Evolutionary conservation across 495 filamentous ascomycete genomes (phyloP), one percentile per base, ranked within the genome.

Genomic region (Penicillium flavigenum): DNA sequence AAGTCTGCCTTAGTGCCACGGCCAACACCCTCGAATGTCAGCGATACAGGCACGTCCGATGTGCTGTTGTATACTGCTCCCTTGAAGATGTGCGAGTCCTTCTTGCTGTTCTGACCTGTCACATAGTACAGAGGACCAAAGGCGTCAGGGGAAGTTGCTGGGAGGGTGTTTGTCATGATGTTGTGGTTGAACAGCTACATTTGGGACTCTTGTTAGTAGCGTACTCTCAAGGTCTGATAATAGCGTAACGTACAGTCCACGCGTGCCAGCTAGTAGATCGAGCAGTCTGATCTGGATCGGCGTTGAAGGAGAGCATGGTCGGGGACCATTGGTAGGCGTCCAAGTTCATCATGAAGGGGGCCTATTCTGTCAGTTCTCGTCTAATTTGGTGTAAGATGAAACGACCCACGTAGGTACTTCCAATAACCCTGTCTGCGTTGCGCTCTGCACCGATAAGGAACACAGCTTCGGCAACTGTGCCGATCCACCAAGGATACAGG

Each of bases 11-110:
- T 68, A 0, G 77, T 67, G 5, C 78, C 79, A 1, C 70, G 58
- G 11, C 56, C 55, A 12, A 84, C 59, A 5, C 82, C 82, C 14
- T 81, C 80, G 51, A 89, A 88, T 5, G 66, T 65, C 16, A 88
- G 57, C 5, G 70, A 72, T 16, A 89, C 73, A 0, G 79, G 64
- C 0, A 80, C 72, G 20, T 71, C 59, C 4, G 51, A 71, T 4
- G 85, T 83, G 51, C 77, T 75, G 71, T 90, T 89, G 71, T 89
- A 90, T 1, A 86, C 80, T 31, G 85, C 85, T 11, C 76, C 77
- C 63, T 90, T 90, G 69, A 86, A 81, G 50, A 81, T 72, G 56
- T 78, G 69, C 16, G 72, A 72, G 32, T 63, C 54, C 20, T 63
- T 71, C 32, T 61, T 47, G 51, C 59, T 70, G 56, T 76, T 59